Base-by-base conservation (phyloP, 208 protist species). In the Tritrichomonas musculus region DNA sequence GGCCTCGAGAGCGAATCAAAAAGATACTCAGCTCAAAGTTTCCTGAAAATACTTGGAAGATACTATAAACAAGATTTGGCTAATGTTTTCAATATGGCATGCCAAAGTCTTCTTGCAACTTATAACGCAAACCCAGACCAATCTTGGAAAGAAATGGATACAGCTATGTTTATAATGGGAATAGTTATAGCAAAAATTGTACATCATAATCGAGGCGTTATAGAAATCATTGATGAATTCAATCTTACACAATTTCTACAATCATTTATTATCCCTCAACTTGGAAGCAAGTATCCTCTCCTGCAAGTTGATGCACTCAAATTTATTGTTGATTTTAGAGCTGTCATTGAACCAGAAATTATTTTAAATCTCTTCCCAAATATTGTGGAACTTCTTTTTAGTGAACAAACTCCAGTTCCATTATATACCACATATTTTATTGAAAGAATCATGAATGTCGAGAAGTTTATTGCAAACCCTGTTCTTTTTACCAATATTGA, bases 361-460 rank as follows among this genome's bases (percentile, higher is more conserved):
- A 88, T 47, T 53, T 17, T 33, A 0, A 88, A 88, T 8, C 0
- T n/a, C 1, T 88, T 88, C n/a, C 17, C 20, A n/a, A 57, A 20
- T 17, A 33, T 88, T 47, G 20, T 60, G 17, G 5, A 53, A 27
- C 17, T 88, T 1, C 57, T 88, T 27, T n/a, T n/a, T 20, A 39
- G 17, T 47, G 0, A 53, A n/a, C 25, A 33, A 5, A 3, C 17
- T 20, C 44, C 27, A 39, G 47, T 47, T 30, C 33, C 13, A 57
- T 39, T 88, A 11, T 88, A 88, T 88, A 14, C 41, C 17, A 47
- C 77, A 27, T 88, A 88, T 88, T 88, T 33, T 13, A 88, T 88
- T n/a, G 77, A 88, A 20, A 5, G 77, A 17, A 22, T 88, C 17
- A 13, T 69, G 25, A 5, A n/a, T 69, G 11, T 3, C 30, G 3